Evolutionary conservation across 192 early-diverging fungal genomes (phyloP), one percentile per base, ranked within the genome.

Genomic region (Podila epicladia): DNA sequence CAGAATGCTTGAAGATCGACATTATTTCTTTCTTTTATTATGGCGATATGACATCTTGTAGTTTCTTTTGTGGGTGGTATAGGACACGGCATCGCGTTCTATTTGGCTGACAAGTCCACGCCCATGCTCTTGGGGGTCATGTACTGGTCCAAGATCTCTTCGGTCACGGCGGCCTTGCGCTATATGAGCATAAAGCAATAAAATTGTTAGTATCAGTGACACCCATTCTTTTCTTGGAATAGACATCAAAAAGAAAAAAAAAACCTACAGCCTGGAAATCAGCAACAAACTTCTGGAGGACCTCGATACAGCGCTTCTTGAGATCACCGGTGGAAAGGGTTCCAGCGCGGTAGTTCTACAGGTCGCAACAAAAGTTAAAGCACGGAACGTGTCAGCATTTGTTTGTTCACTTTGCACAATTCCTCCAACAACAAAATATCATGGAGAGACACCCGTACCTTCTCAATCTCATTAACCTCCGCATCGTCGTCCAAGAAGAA

Each of bases 401-500:
- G 13, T 17, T 15, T 11, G 29, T 15, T 17, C 41, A 12, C 15
- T 45, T 45, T 17, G 41, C 41, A 45, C 41, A 9, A 45, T 9
- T 37, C 6, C 35, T 9, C 35, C 4, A 37, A 63, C 38, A 63
- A 37, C 7, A 63, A 37, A 57, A 41, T 15, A 12, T 35, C 29
- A 29, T 29, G 29, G 29, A 29, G 29, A 29, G 29, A 29, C 29
- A 1, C 29, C 29, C 29, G 33, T 66, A 85, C 86, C 29, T 83
- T 85, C 28, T 92, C 83, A 69, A 98, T 89, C 22, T 75, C 71
- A 0, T 67, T 86, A 32, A 99, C 73, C 85, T 97, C 96, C 48
- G 87, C 93, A 86, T 99, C 98, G 83, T 97, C 95, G 1, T 99
- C 95, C 64, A 97, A 78, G 84, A 99, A 97, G 91, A 97, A 96